Conservation (phyloP, 805 yeast species). For the Ogataea paraovalis region DNA sequence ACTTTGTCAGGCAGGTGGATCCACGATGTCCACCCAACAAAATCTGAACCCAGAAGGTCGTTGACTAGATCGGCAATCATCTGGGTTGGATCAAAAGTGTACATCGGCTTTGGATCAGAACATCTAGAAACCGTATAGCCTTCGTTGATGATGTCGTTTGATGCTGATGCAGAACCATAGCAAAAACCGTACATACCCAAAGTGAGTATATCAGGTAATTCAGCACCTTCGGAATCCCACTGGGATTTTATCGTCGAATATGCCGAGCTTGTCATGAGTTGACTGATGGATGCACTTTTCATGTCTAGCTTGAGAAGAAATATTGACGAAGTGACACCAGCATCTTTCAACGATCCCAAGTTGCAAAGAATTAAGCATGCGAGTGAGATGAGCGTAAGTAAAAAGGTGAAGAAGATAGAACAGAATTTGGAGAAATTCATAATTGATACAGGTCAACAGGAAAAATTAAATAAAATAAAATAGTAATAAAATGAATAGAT, state of each 20-base stretch:
- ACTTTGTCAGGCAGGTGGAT: slow-evolving; percentile 54
- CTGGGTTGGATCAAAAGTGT: slow-evolving; percentile 49
- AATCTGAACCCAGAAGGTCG: slow-evolving; percentile 3
- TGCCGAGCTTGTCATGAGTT: not conserved
- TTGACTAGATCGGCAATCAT: slow-evolving; percentile 13
- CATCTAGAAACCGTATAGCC: slow-evolving; percentile 42
- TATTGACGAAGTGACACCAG: not conserved
- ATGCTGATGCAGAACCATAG: slow-evolving; percentile 30
- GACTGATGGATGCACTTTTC: not conserved
- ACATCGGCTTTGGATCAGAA: slow-evolving; percentile 50
- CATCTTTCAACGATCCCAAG: not conserved
- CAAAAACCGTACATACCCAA: slow-evolving; percentile 68
- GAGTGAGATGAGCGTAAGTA: not conserved
- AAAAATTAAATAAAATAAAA: too few species aligned
- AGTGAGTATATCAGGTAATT: slow-evolving; percentile 44
- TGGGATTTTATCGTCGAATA: too few species aligned
- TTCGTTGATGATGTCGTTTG: not conserved
- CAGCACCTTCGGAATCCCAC: slow-evolving; percentile 20
- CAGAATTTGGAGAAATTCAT: not conserved
- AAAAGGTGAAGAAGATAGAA: not conserved
- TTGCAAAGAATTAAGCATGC: not conserved
- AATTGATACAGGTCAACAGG: too few species aligned
- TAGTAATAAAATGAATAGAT: too few species aligned
- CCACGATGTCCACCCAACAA: slow-evolving; percentile 18
- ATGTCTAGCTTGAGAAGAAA: not conserved